A percentile compares a stretch with the other conserved stretches of the same genome.
These are phyloP conservation scores for Apostasia shenzhenica DNA, from an alignment of 106 monocot genomes.

Conservation along the genomic window DNA sequence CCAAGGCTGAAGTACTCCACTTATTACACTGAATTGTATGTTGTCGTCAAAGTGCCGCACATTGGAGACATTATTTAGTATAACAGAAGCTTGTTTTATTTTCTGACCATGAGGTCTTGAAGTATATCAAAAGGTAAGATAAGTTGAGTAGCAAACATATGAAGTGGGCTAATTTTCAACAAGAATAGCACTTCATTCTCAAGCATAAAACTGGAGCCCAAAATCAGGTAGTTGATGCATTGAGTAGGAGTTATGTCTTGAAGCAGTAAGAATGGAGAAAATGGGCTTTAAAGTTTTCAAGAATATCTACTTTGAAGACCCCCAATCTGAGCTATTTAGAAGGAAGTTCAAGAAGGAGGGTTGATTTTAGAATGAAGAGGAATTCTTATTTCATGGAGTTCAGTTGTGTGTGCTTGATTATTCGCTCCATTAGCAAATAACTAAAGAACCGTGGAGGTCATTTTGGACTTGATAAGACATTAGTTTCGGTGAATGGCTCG, in stretches of 20 bases:
- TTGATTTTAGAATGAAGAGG: too few relatives aligned
- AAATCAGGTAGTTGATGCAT: background rate
- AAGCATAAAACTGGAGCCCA: background rate
- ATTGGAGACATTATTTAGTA: conserved; percentile 8
- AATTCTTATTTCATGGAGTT: too few relatives aligned
- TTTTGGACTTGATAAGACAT: too few relatives aligned
- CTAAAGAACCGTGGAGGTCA: too few relatives aligned
- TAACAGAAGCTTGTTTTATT: background rate
- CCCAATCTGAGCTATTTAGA: background rate
- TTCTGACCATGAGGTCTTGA: background rate
- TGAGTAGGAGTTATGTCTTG: background rate
- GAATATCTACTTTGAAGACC: background rate
- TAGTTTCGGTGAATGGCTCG: too few relatives aligned
- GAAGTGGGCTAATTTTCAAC: background rate
- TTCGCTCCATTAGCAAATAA: too few relatives aligned
- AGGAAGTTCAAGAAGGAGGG: too few relatives aligned
- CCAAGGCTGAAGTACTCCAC: background rate
- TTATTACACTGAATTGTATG: conserved; percentile 5
- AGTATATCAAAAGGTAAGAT: background rate
- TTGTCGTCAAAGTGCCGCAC: background rate
- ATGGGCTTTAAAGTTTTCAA: background rate
- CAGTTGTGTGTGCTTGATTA: too few relatives aligned
- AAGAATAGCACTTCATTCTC: background rate
- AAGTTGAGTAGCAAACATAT: background rate
- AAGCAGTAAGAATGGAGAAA: too few relatives aligned